Percentiles rank a stretch among this genome's conserved stretches.
Evolutionary conservation across 202 grass and related monocot genomes (phyloP).

Genomic region (Carex arenaria): DNA sequence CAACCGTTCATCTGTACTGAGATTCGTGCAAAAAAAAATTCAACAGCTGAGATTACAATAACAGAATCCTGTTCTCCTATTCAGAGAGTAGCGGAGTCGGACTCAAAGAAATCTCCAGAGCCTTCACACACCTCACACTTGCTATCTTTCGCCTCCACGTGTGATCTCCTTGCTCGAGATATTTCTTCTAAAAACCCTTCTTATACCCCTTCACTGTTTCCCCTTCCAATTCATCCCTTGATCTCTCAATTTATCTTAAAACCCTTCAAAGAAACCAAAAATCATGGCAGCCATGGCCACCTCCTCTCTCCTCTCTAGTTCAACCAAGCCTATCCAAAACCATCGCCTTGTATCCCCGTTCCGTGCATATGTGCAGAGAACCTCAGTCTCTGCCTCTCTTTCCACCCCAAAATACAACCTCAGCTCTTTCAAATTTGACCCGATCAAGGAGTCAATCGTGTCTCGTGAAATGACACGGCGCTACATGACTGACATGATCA

Average conservation of each 20-base stretch:
- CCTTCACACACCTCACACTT: too few relatives aligned
- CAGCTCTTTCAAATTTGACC: conserved; percentile 50
- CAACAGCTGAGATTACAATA: too few relatives aligned
- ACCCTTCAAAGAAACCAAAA: not conserved
- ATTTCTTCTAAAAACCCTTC: conserved; percentile 42
- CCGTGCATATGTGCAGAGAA: not conserved
- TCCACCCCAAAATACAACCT: conserved; percentile 63
- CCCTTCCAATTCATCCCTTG: not conserved
- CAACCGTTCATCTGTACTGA: too few relatives aligned
- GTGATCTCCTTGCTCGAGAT: conserved; percentile 21
- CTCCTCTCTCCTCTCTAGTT: conserved; percentile 29
- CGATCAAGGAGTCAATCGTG: conserved; percentile 79
- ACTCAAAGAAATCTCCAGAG: too few relatives aligned
- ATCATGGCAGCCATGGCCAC: conserved; percentile 58
- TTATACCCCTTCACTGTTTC: conserved; percentile 26
- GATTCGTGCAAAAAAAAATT: too few relatives aligned
- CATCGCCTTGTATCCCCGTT: conserved; percentile 21
- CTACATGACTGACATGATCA: conserved; percentile 97
- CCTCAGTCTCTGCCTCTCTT: conserved; percentile 35
- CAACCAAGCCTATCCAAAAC: conserved; percentile 40
- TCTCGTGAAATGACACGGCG: conserved; percentile 85
- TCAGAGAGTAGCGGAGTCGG: too few relatives aligned
- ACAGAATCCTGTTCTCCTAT: too few relatives aligned
- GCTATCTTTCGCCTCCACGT: too few relatives aligned
- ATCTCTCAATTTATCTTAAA: not conserved